These are phyloP conservation scores for Ophiocordyceps unilateralis DNA, from an alignment of 2,329 filamentous ascomycete genomes.

Conservation along the genomic window DNA sequence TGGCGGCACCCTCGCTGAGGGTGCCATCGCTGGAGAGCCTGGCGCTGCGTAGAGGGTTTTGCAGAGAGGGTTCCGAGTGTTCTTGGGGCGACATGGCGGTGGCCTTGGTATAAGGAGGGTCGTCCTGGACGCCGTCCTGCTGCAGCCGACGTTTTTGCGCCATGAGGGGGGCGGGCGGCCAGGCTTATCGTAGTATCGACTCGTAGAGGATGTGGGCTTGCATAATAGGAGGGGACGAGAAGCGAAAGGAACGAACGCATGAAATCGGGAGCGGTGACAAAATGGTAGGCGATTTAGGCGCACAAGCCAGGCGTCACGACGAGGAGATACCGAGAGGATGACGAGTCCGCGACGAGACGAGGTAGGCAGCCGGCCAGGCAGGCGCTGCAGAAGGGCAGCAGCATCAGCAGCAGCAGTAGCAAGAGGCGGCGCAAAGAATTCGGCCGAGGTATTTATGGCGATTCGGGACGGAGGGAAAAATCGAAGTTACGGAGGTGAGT, in stretches of 20 bases:
- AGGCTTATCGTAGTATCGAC: background rate
- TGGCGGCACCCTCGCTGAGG: conserved; percentile 13
- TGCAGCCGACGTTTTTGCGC: background rate
- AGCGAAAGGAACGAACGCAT: background rate
- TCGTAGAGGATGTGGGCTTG: background rate
- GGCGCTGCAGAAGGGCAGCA: no score
- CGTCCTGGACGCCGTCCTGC: background rate
- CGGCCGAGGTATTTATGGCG: no score
- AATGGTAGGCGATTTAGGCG: no score
- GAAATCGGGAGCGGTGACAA: background rate
- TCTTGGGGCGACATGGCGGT: background rate
- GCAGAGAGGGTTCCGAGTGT: background rate
- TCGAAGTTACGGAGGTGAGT: background rate
- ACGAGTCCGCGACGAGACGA: no score
- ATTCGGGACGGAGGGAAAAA: background rate
- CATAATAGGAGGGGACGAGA: background rate
- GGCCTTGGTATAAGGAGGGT: background rate
- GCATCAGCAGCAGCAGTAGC: no score
- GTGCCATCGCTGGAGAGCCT: conserved; percentile 16
- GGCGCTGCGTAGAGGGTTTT: background rate
- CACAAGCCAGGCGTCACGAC: background rate
- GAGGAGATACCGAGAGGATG: no score
- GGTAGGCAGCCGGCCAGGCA: no score
- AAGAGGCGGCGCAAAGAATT: background rate
- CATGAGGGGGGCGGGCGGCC: background rate